These are phyloP conservation scores for Aquilaria sinensis DNA, from an alignment of 345 rosid genomes.

Conservation along the genomic window DNA sequence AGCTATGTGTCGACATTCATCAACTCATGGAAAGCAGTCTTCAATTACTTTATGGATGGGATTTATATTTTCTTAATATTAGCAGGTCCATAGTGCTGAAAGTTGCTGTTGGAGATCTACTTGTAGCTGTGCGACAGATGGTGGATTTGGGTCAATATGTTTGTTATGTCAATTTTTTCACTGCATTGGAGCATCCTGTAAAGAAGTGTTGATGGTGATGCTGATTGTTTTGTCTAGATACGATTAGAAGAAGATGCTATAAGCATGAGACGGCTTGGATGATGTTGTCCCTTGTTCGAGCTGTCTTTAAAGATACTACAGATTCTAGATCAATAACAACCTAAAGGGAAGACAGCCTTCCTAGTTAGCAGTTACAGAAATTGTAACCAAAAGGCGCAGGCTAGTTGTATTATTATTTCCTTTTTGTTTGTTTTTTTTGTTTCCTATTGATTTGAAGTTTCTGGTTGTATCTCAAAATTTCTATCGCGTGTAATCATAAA, in stretches of 20 bases:
- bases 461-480: background rate
- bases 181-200: conserved; percentile 45
- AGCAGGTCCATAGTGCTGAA: conserved; percentile 26
- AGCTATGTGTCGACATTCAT: no score
- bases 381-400: conserved; percentile 24
- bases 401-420: conserved; percentile 9
- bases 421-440: conserved; percentile 12
- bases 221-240: conserved; percentile 20
- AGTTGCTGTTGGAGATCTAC: conserved; percentile 30
- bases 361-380: conserved; percentile 31
- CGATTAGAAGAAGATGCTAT: conserved; percentile 21
- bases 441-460: background rate
- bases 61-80: conserved; percentile 1
- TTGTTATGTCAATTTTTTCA: conserved; percentile 24
- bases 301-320: conserved; percentile 21
- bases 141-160: conserved; percentile 22
- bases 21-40: background rate
- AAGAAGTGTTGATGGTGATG: conserved; percentile 35
- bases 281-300: conserved; percentile 11
- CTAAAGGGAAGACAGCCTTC: conserved; percentile 14
- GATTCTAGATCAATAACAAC: conserved; percentile 32
- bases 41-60: background rate
- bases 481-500: conserved; percentile 26
- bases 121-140: conserved; percentile 21
- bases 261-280: conserved; percentile 29